Evolutionary conservation across 768 basidiomycete species (phyloP).

Genomic region (Suillus sp.): DNA sequence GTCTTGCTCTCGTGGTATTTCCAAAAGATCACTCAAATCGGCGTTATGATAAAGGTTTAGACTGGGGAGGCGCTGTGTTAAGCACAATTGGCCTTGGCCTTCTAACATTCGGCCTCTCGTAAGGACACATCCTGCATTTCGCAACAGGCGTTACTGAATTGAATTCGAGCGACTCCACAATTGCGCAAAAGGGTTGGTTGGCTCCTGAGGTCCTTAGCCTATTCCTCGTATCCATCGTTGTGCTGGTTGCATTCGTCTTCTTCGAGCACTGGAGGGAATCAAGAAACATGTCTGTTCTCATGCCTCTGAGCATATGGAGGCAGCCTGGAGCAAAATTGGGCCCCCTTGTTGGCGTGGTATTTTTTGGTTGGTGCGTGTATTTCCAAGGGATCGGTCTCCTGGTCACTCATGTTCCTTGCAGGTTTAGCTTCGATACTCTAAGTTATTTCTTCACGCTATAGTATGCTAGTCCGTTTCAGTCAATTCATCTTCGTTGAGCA

Average conservation of each 20-base stretch:
- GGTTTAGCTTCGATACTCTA: slow-evolving; percentile 37
- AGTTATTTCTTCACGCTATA: slow-evolving; percentile 35
- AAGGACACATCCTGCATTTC: slow-evolving; percentile 12
- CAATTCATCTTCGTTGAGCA: neutral
- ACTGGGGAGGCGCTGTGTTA: slow-evolving; percentile 38
- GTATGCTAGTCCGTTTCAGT: slow-evolving; percentile 15
- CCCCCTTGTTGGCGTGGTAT: slow-evolving; percentile 31
- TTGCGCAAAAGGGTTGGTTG: slow-evolving; percentile 34
- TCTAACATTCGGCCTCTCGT: slow-evolving; percentile 38
- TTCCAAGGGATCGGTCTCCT: neutral
- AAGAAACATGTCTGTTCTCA: slow-evolving; percentile 28
- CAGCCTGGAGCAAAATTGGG: slow-evolving; percentile 33
- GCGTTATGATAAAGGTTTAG: slow-evolving; percentile 36
- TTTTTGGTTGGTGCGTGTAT: slow-evolving; percentile 31
- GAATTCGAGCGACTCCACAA: slow-evolving; percentile 31
- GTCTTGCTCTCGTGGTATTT: slow-evolving; percentile 26
- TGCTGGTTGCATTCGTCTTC: slow-evolving; percentile 29
- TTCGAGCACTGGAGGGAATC: slow-evolving; percentile 36
- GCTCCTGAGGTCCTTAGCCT: slow-evolving; percentile 36
- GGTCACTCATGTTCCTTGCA: slow-evolving; percentile 2
- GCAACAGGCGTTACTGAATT: slow-evolving; percentile 8
- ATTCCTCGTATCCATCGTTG: slow-evolving; percentile 28
- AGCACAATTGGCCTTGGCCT: slow-evolving; percentile 37
- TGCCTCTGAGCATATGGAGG: slow-evolving; percentile 37
- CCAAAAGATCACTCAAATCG: slow-evolving; percentile 19